These are phyloP conservation scores for Kondoa subrosea DNA, from an alignment of 768 basidiomycete species.

Conservation along the genomic window DNA sequence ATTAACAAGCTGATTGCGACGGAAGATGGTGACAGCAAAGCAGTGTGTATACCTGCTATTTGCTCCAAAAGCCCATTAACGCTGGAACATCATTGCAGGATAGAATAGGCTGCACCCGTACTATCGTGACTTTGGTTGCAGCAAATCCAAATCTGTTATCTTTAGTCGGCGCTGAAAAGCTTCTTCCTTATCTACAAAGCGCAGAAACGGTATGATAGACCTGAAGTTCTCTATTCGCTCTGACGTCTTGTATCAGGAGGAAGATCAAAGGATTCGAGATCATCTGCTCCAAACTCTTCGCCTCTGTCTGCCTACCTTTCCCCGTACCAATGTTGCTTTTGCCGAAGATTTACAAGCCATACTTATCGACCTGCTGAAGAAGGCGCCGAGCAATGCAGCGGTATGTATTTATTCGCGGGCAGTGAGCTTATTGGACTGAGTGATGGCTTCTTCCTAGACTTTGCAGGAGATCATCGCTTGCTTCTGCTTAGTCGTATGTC, in stretches of 20 bases:
- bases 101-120: conserved; percentile 64
- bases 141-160: conserved; percentile 75
- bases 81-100: conserved; percentile 39
- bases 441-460: conserved; percentile 38
- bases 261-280: conserved; percentile 69
- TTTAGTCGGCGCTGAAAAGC: conserved; percentile 59
- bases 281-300: conserved; percentile 78
- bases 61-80: background rate
- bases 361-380: conserved; percentile 80
- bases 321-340: conserved; percentile 58
- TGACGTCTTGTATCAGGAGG: no score
- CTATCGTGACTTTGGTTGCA: conserved; percentile 62
- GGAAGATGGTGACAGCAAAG: conserved; percentile 37
- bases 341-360: conserved; percentile 64
- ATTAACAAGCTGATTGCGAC: conserved; percentile 83
- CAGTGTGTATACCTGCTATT: no score
- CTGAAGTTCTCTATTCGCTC: no score
- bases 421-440: no score
- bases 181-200: conserved; percentile 79
- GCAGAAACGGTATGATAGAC: conserved; percentile 63
- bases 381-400: conserved; percentile 28
- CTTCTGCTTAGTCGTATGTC: conserved; percentile 49
- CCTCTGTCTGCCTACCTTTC: conserved; percentile 67
- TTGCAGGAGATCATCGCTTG: conserved; percentile 85
- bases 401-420: background rate